phyloP scores from a whole-genome alignment of 192 early-diverging fungal species.

The Coemansia sp. region DNA sequence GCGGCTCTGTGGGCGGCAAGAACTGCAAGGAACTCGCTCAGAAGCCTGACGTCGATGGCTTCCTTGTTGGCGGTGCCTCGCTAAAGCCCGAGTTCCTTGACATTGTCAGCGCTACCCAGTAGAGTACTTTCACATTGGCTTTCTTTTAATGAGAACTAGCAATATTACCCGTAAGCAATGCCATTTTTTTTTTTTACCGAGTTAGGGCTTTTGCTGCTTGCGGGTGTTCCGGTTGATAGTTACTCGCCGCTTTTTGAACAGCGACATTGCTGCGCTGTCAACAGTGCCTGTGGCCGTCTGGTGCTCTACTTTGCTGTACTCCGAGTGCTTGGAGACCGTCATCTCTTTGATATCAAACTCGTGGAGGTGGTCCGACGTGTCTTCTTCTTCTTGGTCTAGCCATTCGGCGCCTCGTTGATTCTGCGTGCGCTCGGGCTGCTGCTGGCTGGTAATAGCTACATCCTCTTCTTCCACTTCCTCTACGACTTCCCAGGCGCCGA shows the following conservation, averaged over 20 bases:
- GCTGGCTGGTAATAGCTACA: background rate
- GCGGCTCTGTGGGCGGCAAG: conserved; percentile 89
- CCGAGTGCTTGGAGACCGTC: background rate
- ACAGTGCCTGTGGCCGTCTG: background rate
- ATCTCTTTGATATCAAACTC: conserved; percentile 45
- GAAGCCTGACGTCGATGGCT: conserved; percentile 95
- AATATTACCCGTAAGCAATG: background rate
- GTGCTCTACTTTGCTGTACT: background rate
- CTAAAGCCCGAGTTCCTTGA: conserved; percentile 87
- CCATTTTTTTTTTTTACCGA: too few species aligned
- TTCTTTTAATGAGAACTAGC: background rate
- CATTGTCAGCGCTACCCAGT: conserved; percentile 58
- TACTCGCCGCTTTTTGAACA: conserved; percentile 45
- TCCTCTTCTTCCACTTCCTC: conserved; percentile 13
- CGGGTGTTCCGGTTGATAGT: conserved; percentile 28
- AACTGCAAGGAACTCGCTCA: conserved; percentile 78
- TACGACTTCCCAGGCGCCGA: conserved; percentile 46
- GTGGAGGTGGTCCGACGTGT: background rate
- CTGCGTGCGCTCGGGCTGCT: background rate
- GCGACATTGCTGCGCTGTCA: background rate
- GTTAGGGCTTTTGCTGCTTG: conserved; percentile 26
- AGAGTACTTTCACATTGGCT: conserved; percentile 4
- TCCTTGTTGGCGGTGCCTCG: conserved; percentile 98
- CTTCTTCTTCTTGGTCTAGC: conserved; percentile 34
- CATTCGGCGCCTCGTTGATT: conserved; percentile 23